These are phyloP conservation scores for Plasmodium vivax DNA, from an alignment of 169 alveolate species.

Conservation along the genomic window DNA sequence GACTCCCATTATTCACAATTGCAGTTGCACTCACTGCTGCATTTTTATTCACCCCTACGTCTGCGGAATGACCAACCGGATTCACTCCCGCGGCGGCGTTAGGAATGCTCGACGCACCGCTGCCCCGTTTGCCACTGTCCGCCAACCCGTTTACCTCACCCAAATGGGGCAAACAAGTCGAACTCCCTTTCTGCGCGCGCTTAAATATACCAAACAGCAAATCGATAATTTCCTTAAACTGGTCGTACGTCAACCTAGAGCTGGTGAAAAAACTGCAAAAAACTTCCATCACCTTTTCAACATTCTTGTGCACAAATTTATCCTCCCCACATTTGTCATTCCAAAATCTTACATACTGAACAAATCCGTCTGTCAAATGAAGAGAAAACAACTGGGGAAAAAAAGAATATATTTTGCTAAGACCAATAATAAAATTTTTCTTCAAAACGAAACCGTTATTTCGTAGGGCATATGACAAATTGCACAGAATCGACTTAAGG, in stretches of 20 bases:
- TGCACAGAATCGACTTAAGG: slow-evolving; percentile 29
- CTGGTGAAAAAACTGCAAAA: slow-evolving; percentile 14
- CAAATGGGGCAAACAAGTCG: background rate
- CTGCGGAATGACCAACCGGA: background rate
- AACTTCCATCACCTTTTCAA: slow-evolving; percentile 22
- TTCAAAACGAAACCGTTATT: slow-evolving; percentile 25
- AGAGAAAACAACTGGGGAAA: slow-evolving; percentile 49
- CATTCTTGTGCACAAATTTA: background rate
- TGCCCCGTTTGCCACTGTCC: background rate
- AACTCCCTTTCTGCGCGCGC: background rate
- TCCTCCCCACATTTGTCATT: slow-evolving; percentile 1
- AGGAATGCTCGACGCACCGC: background rate
- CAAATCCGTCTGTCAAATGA: slow-evolving; percentile 31
- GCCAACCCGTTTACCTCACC: background rate
- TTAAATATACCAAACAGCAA: background rate
- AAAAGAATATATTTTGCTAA: slow-evolving; percentile 58
- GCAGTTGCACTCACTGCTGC: background rate
- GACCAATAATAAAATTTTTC: slow-evolving; percentile 46
- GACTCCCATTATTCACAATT: background rate
- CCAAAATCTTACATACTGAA: slow-evolving; percentile 17
- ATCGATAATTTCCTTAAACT: slow-evolving; percentile 21
- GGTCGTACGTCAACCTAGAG: slow-evolving; percentile 24
- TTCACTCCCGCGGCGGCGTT: background rate
- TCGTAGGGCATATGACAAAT: slow-evolving; percentile 45
- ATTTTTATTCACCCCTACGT: background rate